Percentiles rank a stretch among this genome's conserved stretches.
Conservation (phyloP, 768 basidiomycete species). For the Chiua virens region DNA sequence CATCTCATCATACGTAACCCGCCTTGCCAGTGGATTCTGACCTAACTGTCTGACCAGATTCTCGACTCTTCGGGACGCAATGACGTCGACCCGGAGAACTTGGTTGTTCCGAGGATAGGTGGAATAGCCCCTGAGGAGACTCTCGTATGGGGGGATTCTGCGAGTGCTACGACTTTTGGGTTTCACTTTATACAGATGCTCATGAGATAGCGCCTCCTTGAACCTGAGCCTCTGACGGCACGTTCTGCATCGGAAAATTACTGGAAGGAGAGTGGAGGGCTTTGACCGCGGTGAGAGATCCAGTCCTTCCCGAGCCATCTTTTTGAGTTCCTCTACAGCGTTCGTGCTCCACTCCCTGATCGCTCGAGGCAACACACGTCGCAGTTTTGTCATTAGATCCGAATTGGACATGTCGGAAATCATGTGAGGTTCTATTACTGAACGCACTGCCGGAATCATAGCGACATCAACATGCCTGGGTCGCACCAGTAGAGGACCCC, state of each 20-base stretch:
- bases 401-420: not conserved
- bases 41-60: constrained; percentile 9
- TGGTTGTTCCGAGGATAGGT: not conserved
- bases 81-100: constrained; percentile 7
- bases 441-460: not conserved
- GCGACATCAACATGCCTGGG: constrained; percentile 6
- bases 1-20: not conserved
- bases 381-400: not conserved
- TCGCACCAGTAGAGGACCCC: not conserved
- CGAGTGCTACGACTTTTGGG: too few relatives aligned
- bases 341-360: constrained; percentile 8
- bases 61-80: constrained; percentile 1
- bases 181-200: not conserved
- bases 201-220: constrained; percentile 7
- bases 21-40: constrained; percentile 2
- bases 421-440: not conserved
- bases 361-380: not conserved
- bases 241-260: constrained; percentile 11
- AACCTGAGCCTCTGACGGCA: constrained; percentile 1
- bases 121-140: not conserved
- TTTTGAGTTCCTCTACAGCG: constrained; percentile 9
- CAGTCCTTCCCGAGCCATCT: not conserved
- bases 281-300: not conserved
- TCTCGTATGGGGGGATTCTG: not conserved
- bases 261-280: constrained; percentile 2